These are phyloP conservation scores for Entophlyctis luteolus DNA, from an alignment of 192 early-diverging fungal species.

Conservation along the genomic window DNA sequence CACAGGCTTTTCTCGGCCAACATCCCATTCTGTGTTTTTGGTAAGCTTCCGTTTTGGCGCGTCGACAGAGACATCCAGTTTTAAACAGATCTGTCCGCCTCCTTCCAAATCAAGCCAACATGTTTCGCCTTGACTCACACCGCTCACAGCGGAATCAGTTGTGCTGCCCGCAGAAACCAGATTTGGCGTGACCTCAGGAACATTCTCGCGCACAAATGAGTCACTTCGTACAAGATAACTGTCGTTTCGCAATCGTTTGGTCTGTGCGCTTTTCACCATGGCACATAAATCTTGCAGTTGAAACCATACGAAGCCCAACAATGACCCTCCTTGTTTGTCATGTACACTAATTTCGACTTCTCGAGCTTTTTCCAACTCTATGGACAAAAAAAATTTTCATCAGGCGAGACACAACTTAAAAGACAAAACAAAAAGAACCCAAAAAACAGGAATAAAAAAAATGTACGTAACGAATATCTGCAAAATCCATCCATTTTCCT, in stretches of 20 bases:
- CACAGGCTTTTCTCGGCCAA: slow-evolving; percentile 59
- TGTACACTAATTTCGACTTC: slow-evolving; percentile 90
- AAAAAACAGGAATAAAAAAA: too few species aligned
- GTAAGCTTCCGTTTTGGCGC: slow-evolving; percentile 21
- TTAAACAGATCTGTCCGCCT: slow-evolving; percentile 79
- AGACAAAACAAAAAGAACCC: background rate
- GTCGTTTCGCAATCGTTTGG: background rate
- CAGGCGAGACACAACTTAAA: background rate
- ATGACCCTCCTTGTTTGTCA: slow-evolving; percentile 61
- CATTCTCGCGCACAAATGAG: background rate
- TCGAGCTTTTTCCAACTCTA: slow-evolving; percentile 73
- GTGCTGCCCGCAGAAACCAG: background rate
- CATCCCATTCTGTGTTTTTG: slow-evolving; percentile 28
- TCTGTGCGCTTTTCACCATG: slow-evolving; percentile 50
- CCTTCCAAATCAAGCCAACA: slow-evolving; percentile 93
- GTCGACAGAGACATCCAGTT: slow-evolving; percentile 67
- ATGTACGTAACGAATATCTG: slow-evolving; percentile 70
- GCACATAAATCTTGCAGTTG: slow-evolving; percentile 84
- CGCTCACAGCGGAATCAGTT: background rate
- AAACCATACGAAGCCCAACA: slow-evolving; percentile 86
- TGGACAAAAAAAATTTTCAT: background rate
- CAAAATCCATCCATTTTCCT: slow-evolving; percentile 79
- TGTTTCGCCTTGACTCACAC: slow-evolving; percentile 58
- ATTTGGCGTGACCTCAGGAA: background rate
- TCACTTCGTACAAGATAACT: slow-evolving; percentile 1